Conservation (phyloP, 2,329 filamentous ascomycete species). For the Fusarium heterosporum region DNA sequence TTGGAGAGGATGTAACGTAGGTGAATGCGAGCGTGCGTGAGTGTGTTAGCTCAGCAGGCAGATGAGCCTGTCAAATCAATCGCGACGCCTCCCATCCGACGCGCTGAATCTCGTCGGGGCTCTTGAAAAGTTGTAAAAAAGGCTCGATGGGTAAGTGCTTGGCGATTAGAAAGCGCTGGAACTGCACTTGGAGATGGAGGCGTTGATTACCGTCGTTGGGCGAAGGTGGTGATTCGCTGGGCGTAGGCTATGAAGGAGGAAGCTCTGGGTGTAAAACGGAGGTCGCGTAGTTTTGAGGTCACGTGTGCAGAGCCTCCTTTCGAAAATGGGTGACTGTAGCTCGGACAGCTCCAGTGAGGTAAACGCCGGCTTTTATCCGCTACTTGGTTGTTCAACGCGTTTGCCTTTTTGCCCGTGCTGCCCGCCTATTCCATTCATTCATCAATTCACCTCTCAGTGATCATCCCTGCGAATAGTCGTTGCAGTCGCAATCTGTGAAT, state of each 20-base stretch:
- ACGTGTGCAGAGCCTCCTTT: conserved; percentile 52
- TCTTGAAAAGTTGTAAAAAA: conserved; percentile 28
- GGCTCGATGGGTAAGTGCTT: conserved; percentile 7
- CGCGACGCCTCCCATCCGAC: conserved; percentile 62
- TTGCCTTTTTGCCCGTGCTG: conserved; percentile 30
- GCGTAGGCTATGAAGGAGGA: conserved; percentile 46
- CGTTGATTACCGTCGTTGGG: conserved; percentile 43
- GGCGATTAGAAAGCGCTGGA: conserved; percentile 20
- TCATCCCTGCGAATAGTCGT: background rate
- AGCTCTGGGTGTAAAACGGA: conserved; percentile 49
- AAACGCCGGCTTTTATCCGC: conserved; percentile 47
- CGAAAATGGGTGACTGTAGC: background rate
- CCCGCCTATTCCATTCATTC: conserved; percentile 21
- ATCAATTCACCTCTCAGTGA: background rate
- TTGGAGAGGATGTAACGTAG: conserved; percentile 16
- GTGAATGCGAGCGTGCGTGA: conserved; percentile 31
- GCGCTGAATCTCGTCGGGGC: conserved; percentile 43
- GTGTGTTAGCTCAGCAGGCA: conserved; percentile 57
- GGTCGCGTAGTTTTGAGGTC: conserved; percentile 58
- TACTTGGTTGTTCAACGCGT: conserved; percentile 31
- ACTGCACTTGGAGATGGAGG: conserved; percentile 40
- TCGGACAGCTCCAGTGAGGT: background rate
- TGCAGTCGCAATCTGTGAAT: conserved; percentile 23
- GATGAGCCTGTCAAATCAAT: conserved; percentile 62
- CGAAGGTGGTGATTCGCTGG: conserved; percentile 43